Base-by-base conservation (phyloP, 306 rosid species). In the Aeschynomene evenia region DNA sequence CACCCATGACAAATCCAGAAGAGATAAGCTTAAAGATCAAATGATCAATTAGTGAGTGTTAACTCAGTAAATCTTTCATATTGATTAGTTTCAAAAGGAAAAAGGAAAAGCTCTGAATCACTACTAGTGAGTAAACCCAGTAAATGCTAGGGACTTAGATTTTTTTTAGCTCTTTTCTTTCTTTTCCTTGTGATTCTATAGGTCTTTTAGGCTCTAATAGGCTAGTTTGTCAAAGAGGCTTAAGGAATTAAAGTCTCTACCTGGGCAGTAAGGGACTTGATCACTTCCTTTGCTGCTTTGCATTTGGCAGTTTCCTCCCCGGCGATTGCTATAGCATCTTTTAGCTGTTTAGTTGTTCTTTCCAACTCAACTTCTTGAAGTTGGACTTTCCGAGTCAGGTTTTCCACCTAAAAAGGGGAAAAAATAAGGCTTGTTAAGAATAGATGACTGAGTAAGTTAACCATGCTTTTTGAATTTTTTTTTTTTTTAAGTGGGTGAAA, bases 271-370 rank as follows among this genome's bases (percentile, higher is more conserved):
- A 94, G 98, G 1, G 98, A 94, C 81, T 88, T 91, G 84, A 88
- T 94, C 79, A 94, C 98, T 84, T 94, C 98, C 82, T 94, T 94
- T 74, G 98, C 98, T 20, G 88, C 95, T 81, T 88, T 94, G 82
- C 97, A 88, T 81, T 82, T 90, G 70, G 88, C 84, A 81, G 96
- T 80, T 87, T 90, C 98, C 61, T 88, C 98, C 70, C 83, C 94
- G 15, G 96, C 96, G 78, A 88, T 84, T 74, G 92, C 87, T 79
- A 82, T 80, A 71, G 96, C 98, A 79, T 94, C 98, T 79, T 94
- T 94, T 57, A 94, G 87, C 81, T 90, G 97, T 77, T 90, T 94
- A 66, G 92, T 82, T 66, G 89, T 87, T 83, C 95, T 85, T 84
- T 94, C 98, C 81, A 94, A 80, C 80, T 94, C 98, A 63, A 85